Evolutionary conservation across 2,329 filamentous ascomycete species (phyloP).

Genomic region (Botrytis porri): DNA sequence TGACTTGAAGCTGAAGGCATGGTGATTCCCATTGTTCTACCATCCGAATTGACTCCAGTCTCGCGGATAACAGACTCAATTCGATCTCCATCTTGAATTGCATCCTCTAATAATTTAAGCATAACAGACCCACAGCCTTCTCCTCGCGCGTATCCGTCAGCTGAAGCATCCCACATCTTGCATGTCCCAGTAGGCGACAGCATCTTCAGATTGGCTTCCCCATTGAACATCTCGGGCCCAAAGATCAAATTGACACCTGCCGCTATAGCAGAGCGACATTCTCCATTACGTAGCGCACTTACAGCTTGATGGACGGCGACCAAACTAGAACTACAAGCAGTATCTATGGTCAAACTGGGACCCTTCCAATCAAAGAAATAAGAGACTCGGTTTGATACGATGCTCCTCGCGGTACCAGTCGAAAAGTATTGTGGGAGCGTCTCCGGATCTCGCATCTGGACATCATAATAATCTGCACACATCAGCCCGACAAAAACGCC

Average conservation of each 20-base stretch:
- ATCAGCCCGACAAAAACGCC: conserved; percentile 15
- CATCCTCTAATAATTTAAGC: conserved; percentile 56
- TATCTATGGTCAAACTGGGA: conserved; percentile 55
- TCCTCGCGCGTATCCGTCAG: conserved; percentile 27
- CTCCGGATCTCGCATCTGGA: background rate
- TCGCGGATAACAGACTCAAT: conserved; percentile 53
- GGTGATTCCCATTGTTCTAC: conserved; percentile 49
- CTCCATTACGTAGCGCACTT: conserved; percentile 46
- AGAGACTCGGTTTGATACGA: conserved; percentile 30
- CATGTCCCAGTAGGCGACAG: conserved; percentile 33
- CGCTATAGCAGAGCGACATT: conserved; percentile 28
- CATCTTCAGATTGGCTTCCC: conserved; percentile 44
- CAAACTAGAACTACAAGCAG: conserved; percentile 55
- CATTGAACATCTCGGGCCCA: conserved; percentile 33
- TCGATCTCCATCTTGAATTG: conserved; percentile 55
- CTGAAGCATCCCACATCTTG: conserved; percentile 41
- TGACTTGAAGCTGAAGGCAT: conserved; percentile 46
- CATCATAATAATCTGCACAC: conserved; percentile 3
- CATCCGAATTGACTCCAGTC: conserved; percentile 48
- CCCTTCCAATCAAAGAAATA: conserved; percentile 40
- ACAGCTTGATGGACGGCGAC: conserved; percentile 52
- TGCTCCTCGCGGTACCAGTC: conserved; percentile 36
- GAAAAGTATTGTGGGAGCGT: conserved; percentile 34
- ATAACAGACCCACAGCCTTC: conserved; percentile 59
- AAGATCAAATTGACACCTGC: conserved; percentile 27